Evolutionary conservation across 129 eudicot genomes (phyloP), one percentile per base, ranked within the genome.

Genomic region (Flaveria robusta): DNA sequence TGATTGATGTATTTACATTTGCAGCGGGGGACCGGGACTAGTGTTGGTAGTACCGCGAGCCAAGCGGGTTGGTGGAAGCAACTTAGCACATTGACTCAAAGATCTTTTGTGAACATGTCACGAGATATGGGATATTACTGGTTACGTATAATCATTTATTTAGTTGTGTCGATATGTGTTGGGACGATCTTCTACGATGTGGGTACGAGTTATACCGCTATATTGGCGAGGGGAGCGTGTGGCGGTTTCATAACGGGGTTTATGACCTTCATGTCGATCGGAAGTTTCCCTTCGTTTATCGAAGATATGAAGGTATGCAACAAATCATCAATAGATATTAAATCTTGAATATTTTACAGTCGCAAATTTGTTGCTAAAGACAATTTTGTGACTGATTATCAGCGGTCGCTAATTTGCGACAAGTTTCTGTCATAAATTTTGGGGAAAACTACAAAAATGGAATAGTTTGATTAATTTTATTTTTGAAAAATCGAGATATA

Each of bases 251-350:
- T 92, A 1, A 85, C 95, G 1, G 97, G 97, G 10, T 92, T 87
- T 20, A 92, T 89, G 97, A 89, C 96, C 69, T 88, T 89, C 82
- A 88, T 92, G 96, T 89, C 97, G 70, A 89, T 92, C 1, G 97
- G 97, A 67, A 93, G 97, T 75, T 89, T 92, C 75, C 96, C 97
- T 62, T 92, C 93, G 31, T 92, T 92, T 72, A 84, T 89, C 46
- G 97, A 92, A 82, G 97, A 92, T 71, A 87, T 92, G 96, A 92
- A 87, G 91, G 95, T 90, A 83, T 5, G 49, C 3, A 11, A 43
- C 49, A 10, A 0, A 43, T 43, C 49, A 43, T 43, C 49, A 43
- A 5, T 34, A 5, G 39, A 34, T 34, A 34, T 34, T 34, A 5
- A 34, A 4, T 1, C 39, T 34, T 34, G 39, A 34, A 34, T 34